Base-by-base conservation (phyloP, 495 filamentous ascomycete species). In the Aspergillus baeticus region DNA sequence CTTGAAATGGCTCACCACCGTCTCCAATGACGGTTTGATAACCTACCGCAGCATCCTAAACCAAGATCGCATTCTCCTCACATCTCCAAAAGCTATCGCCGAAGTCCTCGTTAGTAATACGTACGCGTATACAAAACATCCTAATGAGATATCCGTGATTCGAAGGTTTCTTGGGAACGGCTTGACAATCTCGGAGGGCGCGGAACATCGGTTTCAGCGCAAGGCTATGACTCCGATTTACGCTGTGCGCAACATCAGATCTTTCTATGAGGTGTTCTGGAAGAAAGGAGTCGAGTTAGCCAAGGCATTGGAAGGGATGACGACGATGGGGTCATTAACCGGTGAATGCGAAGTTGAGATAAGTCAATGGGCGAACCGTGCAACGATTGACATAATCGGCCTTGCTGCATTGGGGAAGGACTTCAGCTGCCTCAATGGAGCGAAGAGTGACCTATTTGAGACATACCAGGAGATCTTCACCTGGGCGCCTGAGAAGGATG, bases 361-460 rank as follows among this genome's bases (percentile, higher is more conserved):
- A 3, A 51, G 38, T 15, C 47, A 37, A 33, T 51, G 47, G 47
- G 47, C 33, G 13, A 51, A 37, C 20, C 31, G 34, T 7, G 22
- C 17, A 2, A 51, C 47, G 3, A 37, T 51, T 31, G 47, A 51
- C n/a, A 51, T 51, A 13, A 51, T 51, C 33, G 47, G 47, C 14
- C 33, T 51, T 14, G 47, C 47, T 22, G 47, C 33, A 15, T 33
- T 51, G 10, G 47, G 47, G 5, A 10, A 23, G 11, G 47, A 51
- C 6, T 51, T 38, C 22, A 18, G 13, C 2, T 38, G 33, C 23
- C 20, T 51, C 6, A 17, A 51, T 20, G 34, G 13, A 7, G 13
- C 20, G 10, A 14, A 13, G 4, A 37, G n/a, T n/a, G 15, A 22
- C 22, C 18, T 51, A 11, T 38, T 21, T 13, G 33, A 22, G 11